Evolutionary conservation across 495 filamentous ascomycete genomes (phyloP), one percentile per base, ranked within the genome.

Genomic region (Aspergillus incahuasiensis): DNA sequence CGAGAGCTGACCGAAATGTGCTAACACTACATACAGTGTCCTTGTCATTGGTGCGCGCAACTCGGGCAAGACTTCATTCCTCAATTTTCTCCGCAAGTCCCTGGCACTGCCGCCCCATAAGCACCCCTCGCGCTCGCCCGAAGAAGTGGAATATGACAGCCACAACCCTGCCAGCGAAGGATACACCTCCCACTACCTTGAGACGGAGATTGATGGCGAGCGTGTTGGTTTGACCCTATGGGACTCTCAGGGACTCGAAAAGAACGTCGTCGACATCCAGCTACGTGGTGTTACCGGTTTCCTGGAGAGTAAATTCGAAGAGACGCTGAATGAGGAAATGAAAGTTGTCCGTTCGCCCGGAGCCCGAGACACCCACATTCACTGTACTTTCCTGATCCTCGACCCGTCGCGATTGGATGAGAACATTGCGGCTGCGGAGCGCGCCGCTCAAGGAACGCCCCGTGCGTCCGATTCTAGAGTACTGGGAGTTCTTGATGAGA

Each of bases 231-330:
- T 98, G 56, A 97, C 94, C 4, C 74, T 98, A 22, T 97, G 92
- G 94, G 94, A 98, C 63, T 97, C 94, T 13, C 84, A 89, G 60
- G 94, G 94, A 1, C 73, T 98, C 52, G 92, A 98, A 74, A 91
- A 89, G 79, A 90, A 89, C 68, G 82, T 96, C 22, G 91, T 95
- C 42, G 94, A 97, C 70, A 77, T 97, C 48, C 94, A 98, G 71
- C 76, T 98, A 55, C 87, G 92, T 49, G 90, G 92, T 58, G 91
- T 96, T 71, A 85, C 88, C 22, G 81, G 86, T 12, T 98, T 98
- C 77, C 75, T 98, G 51, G 94, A 98, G 74, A 92, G 87, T 71
- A 98, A 97, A 69, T 98, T 98, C 58, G 92, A 97, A 68, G 95
- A 98, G 66, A 97, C 94, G 0, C 92, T 97, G 68, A 86, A 84